These are phyloP conservation scores for Isoetes engelmannii DNA, from an alignment of 83 land plant genomes.

Conservation along the genomic window DNA sequence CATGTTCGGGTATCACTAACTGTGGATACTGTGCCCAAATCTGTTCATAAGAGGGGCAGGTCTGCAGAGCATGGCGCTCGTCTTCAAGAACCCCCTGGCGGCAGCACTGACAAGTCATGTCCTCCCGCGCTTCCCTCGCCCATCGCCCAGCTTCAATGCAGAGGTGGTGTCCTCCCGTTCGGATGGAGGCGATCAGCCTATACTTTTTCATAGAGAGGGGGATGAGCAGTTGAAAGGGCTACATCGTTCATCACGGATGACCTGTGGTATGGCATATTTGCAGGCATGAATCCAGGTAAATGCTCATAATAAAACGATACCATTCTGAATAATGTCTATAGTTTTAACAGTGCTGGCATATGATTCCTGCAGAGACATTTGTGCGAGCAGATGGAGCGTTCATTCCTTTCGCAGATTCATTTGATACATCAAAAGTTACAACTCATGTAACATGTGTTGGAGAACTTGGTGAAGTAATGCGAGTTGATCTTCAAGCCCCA, in stretches of 20 bases:
- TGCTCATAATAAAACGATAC: background rate
- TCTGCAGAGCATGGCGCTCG: no score
- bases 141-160: no score
- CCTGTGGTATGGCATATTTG: slow-evolving; percentile 84
- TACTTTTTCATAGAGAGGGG: no score
- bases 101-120: no score
- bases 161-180: no score
- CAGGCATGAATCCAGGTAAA: slow-evolving; percentile 83
- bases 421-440: slow-evolving; percentile 56
- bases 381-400: slow-evolving; percentile 94
- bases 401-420: slow-evolving; percentile 70
- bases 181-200: no score
- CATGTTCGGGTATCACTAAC: no score
- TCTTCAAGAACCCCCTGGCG: no score
- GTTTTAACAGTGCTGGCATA: no score
- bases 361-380: slow-evolving; percentile 60
- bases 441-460: slow-evolving; percentile 68
- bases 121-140: no score
- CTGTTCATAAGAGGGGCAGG: no score
- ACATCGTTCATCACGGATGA: slow-evolving; percentile 85
- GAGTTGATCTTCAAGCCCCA: slow-evolving; percentile 71
- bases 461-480: slow-evolving; percentile 67
- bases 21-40: no score
- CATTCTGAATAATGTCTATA: background rate
- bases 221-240: slow-evolving; percentile 90